These are phyloP conservation scores for Blastobotrys elegans DNA, from an alignment of 1,139 yeast species.

Conservation along the genomic window DNA sequence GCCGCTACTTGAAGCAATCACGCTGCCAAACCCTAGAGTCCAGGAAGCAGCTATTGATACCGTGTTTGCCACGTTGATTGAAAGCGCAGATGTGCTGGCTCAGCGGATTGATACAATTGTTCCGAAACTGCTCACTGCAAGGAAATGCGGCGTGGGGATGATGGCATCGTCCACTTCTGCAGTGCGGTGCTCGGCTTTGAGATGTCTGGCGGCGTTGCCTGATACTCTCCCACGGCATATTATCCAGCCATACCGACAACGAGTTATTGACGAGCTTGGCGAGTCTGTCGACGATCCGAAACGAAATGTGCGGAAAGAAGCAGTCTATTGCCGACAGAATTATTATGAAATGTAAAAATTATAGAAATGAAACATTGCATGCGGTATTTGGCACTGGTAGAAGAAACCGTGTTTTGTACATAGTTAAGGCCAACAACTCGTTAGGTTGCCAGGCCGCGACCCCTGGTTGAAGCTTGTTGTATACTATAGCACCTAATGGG, in stretches of 20 bases:
- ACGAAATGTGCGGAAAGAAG: conserved; percentile 67
- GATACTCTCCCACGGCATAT: conserved; percentile 37
- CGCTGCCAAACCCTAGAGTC: conserved; percentile 46
- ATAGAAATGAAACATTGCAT: not conserved
- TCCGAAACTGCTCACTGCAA: conserved; percentile 45
- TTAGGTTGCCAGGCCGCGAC: too few species aligned
- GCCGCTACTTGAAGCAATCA: conserved; percentile 60
- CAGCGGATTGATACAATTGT: conserved; percentile 54
- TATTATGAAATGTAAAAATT: conserved; percentile 49
- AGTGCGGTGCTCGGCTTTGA: conserved; percentile 55
- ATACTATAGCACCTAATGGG: too few species aligned
- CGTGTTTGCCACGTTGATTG: conserved; percentile 45
- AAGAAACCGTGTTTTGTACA: too few species aligned
- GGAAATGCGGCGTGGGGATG: conserved; percentile 14
- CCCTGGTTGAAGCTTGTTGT: too few species aligned
- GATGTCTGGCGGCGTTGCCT: conserved; percentile 50
- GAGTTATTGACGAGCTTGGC: conserved; percentile 46
- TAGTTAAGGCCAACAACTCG: too few species aligned
- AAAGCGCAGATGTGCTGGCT: conserved; percentile 46
- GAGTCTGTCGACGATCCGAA: conserved; percentile 65
- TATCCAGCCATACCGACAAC: conserved; percentile 48
- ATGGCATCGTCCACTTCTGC: not conserved
- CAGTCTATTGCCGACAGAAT: conserved; percentile 74
- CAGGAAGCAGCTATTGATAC: conserved; percentile 52
- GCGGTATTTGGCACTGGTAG: not conserved